Conservation (phyloP, 768 basidiomycete species). For the Daedaleopsis sinensis region DNA sequence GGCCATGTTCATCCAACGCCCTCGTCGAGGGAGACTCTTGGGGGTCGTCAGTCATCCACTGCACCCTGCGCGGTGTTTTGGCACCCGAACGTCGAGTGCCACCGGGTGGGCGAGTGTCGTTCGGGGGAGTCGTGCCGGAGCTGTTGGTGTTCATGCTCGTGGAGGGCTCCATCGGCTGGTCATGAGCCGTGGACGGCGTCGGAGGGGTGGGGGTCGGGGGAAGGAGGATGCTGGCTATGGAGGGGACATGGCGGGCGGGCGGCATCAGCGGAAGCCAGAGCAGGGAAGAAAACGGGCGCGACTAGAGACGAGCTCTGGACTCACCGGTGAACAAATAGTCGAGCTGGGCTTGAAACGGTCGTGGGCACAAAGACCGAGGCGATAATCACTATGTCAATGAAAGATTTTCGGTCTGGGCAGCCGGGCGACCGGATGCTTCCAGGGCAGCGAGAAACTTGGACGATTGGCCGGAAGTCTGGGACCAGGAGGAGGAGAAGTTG, state of each 20-base stretch:
- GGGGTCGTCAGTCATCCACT: slow-evolving; percentile 46
- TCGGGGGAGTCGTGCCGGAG: background rate
- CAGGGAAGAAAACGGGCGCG: slow-evolving; percentile 5
- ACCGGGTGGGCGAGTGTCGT: slow-evolving; percentile 22
- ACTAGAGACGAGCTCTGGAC: slow-evolving; percentile 1
- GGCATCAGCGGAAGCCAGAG: slow-evolving; percentile 6
- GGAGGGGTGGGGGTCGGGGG: slow-evolving; percentile 1
- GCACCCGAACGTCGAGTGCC: slow-evolving; percentile 32
- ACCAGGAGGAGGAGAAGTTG: no score
- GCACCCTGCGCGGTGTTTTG: slow-evolving; percentile 55
- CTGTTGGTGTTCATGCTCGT: slow-evolving; percentile 10
- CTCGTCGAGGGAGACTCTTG: slow-evolving; percentile 30
- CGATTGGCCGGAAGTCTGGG: no score
- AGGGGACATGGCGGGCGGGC: slow-evolving; percentile 21
- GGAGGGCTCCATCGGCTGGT: slow-evolving; percentile 23
- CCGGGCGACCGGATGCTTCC: background rate
- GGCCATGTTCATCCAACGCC: slow-evolving; percentile 55
- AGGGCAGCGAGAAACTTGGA: background rate
- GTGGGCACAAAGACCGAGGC: background rate
- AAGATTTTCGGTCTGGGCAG: background rate
- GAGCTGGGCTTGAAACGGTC: background rate
- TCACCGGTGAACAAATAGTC: background rate
- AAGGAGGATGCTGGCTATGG: slow-evolving; percentile 25
- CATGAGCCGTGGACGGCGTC: background rate
- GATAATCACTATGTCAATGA: slow-evolving; percentile 5